phyloP scores from a whole-genome alignment of 2,329 filamentous ascomycete species.

The Ilyonectria destructans region DNA sequence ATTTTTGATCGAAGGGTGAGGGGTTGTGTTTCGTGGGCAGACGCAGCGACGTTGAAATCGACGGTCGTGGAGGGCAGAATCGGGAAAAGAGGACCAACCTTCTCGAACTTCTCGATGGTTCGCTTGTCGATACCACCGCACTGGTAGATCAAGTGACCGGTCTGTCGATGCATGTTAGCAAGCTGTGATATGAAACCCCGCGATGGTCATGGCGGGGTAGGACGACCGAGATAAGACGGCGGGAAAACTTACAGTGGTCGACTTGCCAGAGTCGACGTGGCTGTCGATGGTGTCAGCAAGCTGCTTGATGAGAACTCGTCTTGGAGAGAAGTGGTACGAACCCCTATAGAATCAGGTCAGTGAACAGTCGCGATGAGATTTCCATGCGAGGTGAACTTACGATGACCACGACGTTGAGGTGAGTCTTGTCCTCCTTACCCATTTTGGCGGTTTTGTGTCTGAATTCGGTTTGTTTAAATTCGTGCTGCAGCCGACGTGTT shows the following conservation, averaged over 20 bases:
- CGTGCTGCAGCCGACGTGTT: conserved; percentile 43
- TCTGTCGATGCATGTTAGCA: conserved; percentile 61
- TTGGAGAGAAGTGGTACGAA: conserved; percentile 36
- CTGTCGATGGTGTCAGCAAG: conserved; percentile 53
- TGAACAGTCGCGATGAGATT: neutral
- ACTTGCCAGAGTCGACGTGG: conserved; percentile 99
- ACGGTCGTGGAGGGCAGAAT: conserved; percentile 33
- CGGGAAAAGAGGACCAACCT: conserved; percentile 74
- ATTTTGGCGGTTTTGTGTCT: conserved; percentile 56
- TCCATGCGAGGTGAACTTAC: conserved; percentile 53
- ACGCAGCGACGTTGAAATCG: conserved; percentile 37
- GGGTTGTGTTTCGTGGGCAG: conserved; percentile 27
- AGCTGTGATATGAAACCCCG: conserved; percentile 21
- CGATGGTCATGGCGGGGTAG: conserved; percentile 36
- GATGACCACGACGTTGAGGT: conserved; percentile 99
- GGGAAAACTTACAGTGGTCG: conserved; percentile 85
- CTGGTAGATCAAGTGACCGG: conserved; percentile 99
- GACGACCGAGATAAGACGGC: conserved; percentile 34
- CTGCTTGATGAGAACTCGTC: neutral
- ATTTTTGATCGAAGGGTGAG: conserved; percentile 33
- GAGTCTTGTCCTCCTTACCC: conserved; percentile 94
- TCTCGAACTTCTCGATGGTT: conserved; percentile 99
- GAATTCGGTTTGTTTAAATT: conserved; percentile 42
- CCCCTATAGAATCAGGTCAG: conserved; percentile 43
- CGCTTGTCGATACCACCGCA: conserved; percentile 99